Base-by-base conservation (phyloP, 177 flowering plant genomes). In the Vitis hybrid region DNA sequence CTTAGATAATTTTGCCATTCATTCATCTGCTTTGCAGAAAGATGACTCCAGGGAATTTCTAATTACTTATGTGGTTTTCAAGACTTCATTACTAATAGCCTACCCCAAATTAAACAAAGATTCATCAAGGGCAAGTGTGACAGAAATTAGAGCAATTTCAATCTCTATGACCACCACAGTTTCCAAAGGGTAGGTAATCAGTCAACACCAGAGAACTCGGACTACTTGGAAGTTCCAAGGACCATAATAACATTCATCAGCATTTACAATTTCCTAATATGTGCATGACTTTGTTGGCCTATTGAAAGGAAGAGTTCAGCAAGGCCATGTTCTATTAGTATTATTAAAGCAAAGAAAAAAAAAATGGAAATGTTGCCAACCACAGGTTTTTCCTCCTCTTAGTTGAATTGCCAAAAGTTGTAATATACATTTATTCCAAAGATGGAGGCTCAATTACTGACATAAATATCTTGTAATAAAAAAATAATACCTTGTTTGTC, bases 401-500 rank as follows among this genome's bases (percentile, higher is more conserved):
- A 2, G 9, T 60, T 27, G 14, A 60, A 11, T 60, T 2, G 46
- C 46, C 15, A 10, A 60, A 12, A 60, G 2, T 3, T 60, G 2
- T 15, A 63, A 48, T 54, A 17, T 17, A 14, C 15, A 14, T 6
- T 48, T 48, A 7, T 4, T 48, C 50, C n/a, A 63, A n/a, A 63
- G 24, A 48, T 17, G 27, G 54, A 63, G 17, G 52, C 0, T 15
- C 6, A 15, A 15, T 40, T 5, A 17, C 3, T 15, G 17, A 62
- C 40, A 46, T 35, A 63, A 46, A 17, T 54, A 54, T 14, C 56
- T 54, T 15, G 56, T 54, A 54, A n/a, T 17, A 56, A 15, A 14
- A 11, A 62, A 62, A 12, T 9, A 56, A 24, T 27, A 68, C 78
- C 78, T 67, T 67, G 57, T 66, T 32, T 32, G 51, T 55, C 19